Percentiles rank a stretch among this genome's conserved stretches.
These are phyloP conservation scores for Eucalyptus cloeziana DNA, from an alignment of 345 rosid genomes.

Conservation along the genomic window DNA sequence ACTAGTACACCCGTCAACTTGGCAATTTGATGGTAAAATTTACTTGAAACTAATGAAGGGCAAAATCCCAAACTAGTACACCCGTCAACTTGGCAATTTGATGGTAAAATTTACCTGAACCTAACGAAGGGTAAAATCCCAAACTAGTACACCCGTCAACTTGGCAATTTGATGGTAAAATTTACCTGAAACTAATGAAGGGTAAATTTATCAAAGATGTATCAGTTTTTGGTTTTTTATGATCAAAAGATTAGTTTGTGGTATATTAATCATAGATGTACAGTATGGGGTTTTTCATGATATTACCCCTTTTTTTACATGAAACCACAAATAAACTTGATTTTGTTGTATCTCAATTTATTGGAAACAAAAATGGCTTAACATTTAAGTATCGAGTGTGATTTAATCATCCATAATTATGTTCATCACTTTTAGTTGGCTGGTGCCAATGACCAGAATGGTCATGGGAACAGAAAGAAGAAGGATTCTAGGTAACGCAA, in stretches of 20 bases:
- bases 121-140: too few species aligned
- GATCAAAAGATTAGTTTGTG: too few species aligned
- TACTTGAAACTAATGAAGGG: accelerated
- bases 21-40: accelerated
- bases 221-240: accelerated
- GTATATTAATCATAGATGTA: too few species aligned
- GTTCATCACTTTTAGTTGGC: not conserved
- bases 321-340: not conserved
- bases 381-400: not conserved
- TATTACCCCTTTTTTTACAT: not conserved
- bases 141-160: accelerated
- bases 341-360: not conserved
- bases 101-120: too few species aligned
- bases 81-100: too few species aligned
- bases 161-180: accelerated
- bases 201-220: too few species aligned
- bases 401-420: not conserved
- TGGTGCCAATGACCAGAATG: not conserved
- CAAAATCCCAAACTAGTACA: too few species aligned
- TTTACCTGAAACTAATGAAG: too few species aligned
- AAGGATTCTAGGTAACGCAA: not conserved
- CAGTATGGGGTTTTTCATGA: too few species aligned
- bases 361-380: not conserved
- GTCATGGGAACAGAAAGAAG: not conserved
- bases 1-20: accelerated